Base-by-base conservation (phyloP, 2,329 filamentous ascomycete species). In the Cordyceps pruinosa region DNA sequence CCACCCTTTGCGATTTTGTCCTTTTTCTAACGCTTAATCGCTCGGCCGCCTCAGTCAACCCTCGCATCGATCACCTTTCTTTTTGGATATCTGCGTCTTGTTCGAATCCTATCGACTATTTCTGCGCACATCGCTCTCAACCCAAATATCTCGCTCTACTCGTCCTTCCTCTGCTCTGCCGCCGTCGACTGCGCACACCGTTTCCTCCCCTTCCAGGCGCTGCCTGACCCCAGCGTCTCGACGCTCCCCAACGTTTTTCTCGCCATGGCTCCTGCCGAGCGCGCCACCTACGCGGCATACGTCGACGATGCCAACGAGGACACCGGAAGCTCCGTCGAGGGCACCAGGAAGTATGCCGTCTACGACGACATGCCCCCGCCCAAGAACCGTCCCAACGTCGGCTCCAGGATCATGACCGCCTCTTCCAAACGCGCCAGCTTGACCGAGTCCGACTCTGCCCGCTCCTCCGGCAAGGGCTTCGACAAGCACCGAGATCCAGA, bases 261-360 rank as follows among this genome's bases (percentile, higher is more conserved):
- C 52, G 42, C 65, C 66, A 82, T 82, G 78, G 70, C 76, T 57
- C 66, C 65, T 63, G 62, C 61, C 64, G 66, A 69, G 62, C 63
- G 59, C 51, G 61, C 59, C 59, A 64, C 67, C 47, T 61, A 70
- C 63, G 69, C 76, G 56, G 74, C 75, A 58, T 75, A 75, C 65
- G 72, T 80, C 58, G 75, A 82, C 66, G 80, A 82, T 57, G 77
- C 71, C 47, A 77, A 81, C 64, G 78, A 82, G 63, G 78, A 81
- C 51, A 69, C 72, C 13, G 77, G 73, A 41, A 75, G 75, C 55
- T 67, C 72, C 35, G 72, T 72, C 21, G 66, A 66, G 60, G 69
- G 70, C 58, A 74, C 70, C 45, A 69, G 72, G 30, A 67, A 65
- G 49, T 82, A 81, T 68, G 79, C 80, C 61, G 70, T 70, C 34